Conservation (phyloP, 805 yeast species). For the Yamadazyma paraphyllophila region DNA sequence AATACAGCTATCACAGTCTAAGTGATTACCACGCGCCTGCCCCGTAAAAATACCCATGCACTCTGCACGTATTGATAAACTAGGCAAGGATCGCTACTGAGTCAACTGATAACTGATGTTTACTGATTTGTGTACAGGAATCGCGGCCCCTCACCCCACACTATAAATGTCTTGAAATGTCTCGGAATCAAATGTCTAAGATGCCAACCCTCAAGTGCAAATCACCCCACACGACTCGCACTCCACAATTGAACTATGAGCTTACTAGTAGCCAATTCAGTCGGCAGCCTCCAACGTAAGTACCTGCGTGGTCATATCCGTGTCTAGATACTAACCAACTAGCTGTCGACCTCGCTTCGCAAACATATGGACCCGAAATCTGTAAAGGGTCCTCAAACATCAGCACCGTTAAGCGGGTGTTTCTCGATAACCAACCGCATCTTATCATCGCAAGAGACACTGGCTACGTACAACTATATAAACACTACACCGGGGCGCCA, state of each 20-base stretch:
- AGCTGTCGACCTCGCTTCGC: conserved; percentile 3
- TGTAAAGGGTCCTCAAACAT: conserved; percentile 2
- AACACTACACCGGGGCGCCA: conserved; percentile 8
- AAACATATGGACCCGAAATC: conserved; percentile 2
- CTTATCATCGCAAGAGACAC: conserved; percentile 23
- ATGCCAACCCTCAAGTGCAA: background rate
- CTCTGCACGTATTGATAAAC: too few species aligned
- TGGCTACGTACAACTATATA: conserved; percentile 32
- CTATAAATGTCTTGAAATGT: background rate
- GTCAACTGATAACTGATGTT: too few species aligned
- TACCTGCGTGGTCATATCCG: background rate
- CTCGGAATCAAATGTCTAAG: background rate
- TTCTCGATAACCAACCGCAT: conserved; percentile 14
- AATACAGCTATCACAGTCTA: too few species aligned
- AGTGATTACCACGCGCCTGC: too few species aligned
- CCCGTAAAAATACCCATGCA: too few species aligned
- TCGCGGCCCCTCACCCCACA: background rate
- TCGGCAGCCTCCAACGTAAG: conserved; percentile 8
- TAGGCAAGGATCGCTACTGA: too few species aligned
- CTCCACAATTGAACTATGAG: conserved; percentile 6
- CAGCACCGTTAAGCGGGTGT: conserved; percentile 10
- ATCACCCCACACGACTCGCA: conserved; percentile 4
- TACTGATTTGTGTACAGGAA: too few species aligned
- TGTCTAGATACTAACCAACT: background rate
- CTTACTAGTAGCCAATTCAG: conserved; percentile 4